Base-by-base conservation (phyloP, 2,329 filamentous ascomycete species). In the Cladosporium phlei region DNA sequence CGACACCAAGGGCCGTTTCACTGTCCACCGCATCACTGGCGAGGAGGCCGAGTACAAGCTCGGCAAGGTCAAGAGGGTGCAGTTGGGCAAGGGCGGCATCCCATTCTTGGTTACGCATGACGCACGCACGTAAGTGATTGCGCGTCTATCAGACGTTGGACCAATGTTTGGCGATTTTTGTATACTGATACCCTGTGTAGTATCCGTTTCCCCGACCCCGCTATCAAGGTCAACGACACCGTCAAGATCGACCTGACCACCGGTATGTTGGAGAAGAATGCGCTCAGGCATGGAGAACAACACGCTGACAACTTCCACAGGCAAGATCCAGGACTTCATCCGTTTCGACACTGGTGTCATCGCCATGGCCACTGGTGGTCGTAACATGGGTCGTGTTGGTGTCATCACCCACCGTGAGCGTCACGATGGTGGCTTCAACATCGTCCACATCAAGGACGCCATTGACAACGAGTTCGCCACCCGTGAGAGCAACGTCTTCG, bases 101-200 rank as follows among this genome's bases (percentile, higher is more conserved):
- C 93, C 93, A 94, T 98, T 95, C 90, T 96, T 97, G 89, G 93
- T 98, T 88, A 98, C 93, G 90, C 93, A 98, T 88, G 93, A 98
- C 93, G 93, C 93, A 79, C 86, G 93, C 89, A 98, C 93, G 91
- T 98, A 81, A 95, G 91, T 97, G 86, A 82, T 85, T 81, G 77
- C 37, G 49, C 86, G 88, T 96, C 90, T 93, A 90, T 96, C 91
- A 96, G 91, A 85, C 91, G 91, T 96, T 96, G 91, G 88, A 91
- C 88, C 88, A 94, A 93, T 87, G 80, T 95, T 93, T 95, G 89
- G 89, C 77, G 50, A 54, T 58, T 52, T 50, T 51, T 34, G 68
- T 63, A 68, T 65, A 50, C 51, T 60, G 58, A 63, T 54, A 56
- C 33, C 43, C 32, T 38, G 49, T 59, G 64, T 72, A 98, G 93